Evolutionary conservation across 768 basidiomycete genomes (phyloP).

Genomic region (Pleurotus djamor): DNA sequence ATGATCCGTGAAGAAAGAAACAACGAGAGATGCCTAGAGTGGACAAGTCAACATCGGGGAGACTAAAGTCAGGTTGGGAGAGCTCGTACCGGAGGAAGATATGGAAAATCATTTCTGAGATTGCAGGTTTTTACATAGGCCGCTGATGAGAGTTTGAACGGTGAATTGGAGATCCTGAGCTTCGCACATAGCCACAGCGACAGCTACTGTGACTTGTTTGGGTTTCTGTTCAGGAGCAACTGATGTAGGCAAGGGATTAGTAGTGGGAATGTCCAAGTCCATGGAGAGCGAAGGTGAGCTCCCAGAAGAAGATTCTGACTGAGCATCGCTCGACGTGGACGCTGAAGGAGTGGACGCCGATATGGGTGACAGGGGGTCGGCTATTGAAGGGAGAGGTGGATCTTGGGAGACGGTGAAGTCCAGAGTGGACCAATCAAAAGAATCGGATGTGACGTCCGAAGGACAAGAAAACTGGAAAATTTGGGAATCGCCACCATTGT

Average conservation of each 20-base stretch:
- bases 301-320: not conserved
- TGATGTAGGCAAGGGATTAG: conserved; percentile 5
- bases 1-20: conserved; percentile 4
- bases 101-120: not conserved
- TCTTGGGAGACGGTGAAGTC: not conserved
- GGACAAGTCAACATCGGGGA: not conserved
- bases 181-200: conserved; percentile 8
- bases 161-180: conserved; percentile 6
- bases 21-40: not conserved
- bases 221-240: not conserved
- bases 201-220: conserved; percentile 6
- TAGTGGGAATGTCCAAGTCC: conserved; percentile 1
- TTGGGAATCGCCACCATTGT: not conserved
- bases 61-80: not conserved
- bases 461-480: conserved; percentile 4
- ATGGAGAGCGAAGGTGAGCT: not conserved
- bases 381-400: not conserved
- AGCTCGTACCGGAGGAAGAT: not conserved
- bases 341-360: not conserved
- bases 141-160: conserved; percentile 8
- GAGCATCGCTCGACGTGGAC: not conserved
- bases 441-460: conserved; percentile 3
- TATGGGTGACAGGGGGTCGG: not conserved
- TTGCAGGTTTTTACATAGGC: conserved; percentile 5
- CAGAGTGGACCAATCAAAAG: conserved; percentile 4